A percentile compares a stretch with the other conserved stretches of the same genome.
These are phyloP conservation scores for Digitaria exilis DNA, from an alignment of 202 grass and related monocot species.

Conservation along the genomic window DNA sequence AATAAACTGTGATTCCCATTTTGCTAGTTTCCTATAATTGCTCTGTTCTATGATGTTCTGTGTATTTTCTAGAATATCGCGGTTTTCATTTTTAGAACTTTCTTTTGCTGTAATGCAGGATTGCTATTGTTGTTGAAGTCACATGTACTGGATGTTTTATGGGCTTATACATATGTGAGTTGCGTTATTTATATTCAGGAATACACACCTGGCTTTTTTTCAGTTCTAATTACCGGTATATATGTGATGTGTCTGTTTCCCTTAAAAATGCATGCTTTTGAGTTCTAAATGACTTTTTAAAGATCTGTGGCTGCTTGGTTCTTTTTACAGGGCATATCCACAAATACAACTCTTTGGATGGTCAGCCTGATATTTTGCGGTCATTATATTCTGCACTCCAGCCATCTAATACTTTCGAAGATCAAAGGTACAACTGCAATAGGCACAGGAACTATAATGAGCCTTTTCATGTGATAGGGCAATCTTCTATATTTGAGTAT, in stretches of 20 bases:
- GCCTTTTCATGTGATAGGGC: neutral
- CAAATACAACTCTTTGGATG: conserved; percentile 91
- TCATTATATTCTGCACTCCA: conserved; percentile 95
- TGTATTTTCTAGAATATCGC: neutral
- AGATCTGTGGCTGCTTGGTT: conserved; percentile 21
- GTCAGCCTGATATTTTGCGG: conserved; percentile 81
- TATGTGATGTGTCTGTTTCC: neutral
- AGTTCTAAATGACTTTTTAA: conserved; percentile 16
- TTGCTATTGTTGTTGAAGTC: conserved; percentile 75
- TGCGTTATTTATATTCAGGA: conserved; percentile 31
- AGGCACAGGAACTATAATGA: conserved; percentile 8
- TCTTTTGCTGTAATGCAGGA: conserved; percentile 53
- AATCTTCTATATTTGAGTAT: conserved; percentile 18
- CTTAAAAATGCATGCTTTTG: conserved; percentile 16
- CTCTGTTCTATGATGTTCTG: conserved; percentile 5
- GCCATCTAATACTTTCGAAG: conserved; percentile 80
- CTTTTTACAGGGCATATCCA: conserved; percentile 76
- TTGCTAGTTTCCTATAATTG: neutral
- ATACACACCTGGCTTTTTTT: neutral
- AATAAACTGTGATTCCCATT: neutral
- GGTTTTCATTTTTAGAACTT: conserved; percentile 20
- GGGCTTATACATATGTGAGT: conserved; percentile 92
- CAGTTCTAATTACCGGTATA: neutral
- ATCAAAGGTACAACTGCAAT: conserved; percentile 62
- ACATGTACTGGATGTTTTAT: conserved; percentile 84